A percentile compares a stretch with the other conserved stretches of the same genome.
Conservation (phyloP, 257 asterid genomes). For the Ilex aquifolium region DNA sequence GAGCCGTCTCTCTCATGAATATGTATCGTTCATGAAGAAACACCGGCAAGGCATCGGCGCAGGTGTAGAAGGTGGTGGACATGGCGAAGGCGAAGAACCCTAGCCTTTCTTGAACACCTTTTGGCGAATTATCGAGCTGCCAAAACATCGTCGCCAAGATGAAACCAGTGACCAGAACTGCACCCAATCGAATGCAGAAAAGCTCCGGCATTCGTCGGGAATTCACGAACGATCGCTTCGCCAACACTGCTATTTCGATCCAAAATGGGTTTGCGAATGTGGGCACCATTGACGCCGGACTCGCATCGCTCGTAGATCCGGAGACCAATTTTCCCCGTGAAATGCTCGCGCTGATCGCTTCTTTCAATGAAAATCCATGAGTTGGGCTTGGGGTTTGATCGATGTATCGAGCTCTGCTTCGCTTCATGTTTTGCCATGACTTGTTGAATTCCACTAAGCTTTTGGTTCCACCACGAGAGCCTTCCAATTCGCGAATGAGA, state of each 20-base stretch:
- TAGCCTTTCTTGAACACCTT: background rate
- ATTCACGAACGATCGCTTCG: background rate
- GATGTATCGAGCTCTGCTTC: background rate
- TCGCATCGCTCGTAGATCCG: conserved; percentile 3
- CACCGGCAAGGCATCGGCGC: background rate
- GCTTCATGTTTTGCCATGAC: conserved; percentile 44
- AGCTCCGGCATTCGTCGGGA: background rate
- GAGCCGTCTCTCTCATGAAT: conserved; percentile 71
- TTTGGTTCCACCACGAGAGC: conserved; percentile 64
- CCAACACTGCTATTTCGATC: background rate
- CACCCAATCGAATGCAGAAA: background rate
- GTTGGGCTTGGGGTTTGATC: background rate
- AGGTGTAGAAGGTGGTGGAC: background rate
- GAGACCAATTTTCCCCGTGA: background rate
- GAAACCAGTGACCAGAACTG: background rate
- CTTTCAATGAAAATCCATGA: background rate
- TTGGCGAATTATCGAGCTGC: background rate
- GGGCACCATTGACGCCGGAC: conserved; percentile 5
- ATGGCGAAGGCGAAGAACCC: background rate
- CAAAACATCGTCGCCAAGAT: background rate
- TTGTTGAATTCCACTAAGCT: conserved; percentile 57
- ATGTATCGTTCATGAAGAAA: conserved; percentile 65
- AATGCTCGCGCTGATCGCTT: conserved; percentile 1
- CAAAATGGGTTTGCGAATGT: background rate
- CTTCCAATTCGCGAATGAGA: conserved; percentile 67